Conservation (phyloP, 208 protist genomes). For the Willaertia magna region DNA sequence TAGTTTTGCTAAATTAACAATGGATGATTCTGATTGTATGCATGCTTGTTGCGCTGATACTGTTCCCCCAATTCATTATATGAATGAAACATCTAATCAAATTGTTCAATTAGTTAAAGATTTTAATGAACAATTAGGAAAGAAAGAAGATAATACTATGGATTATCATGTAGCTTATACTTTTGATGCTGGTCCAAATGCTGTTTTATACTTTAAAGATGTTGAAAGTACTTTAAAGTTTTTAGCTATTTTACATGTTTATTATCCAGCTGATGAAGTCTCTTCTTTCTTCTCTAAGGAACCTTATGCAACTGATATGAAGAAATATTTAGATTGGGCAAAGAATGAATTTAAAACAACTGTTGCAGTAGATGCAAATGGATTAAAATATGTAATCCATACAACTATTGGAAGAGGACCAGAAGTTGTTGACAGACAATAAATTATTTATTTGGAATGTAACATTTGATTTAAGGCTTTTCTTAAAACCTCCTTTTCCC, state of each 20-base stretch:
- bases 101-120: conserved; percentile 81
- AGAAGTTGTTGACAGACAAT: neutral
- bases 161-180: conserved; percentile 89
- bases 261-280: conserved; percentile 53
- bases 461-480: neutral
- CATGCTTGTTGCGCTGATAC: conserved; percentile 93
- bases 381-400: conserved; percentile 27
- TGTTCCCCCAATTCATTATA: conserved; percentile 91
- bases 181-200: conserved; percentile 98
- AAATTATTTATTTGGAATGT: neutral
- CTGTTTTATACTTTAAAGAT: conserved; percentile 82
- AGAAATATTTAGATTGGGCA: neutral
- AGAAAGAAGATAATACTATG: too few relatives aligned
- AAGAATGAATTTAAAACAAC: neutral
- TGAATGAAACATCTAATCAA: conserved; percentile 86
- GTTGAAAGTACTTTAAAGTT: conserved; percentile 61
- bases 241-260: conserved; percentile 56
- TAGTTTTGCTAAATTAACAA: conserved; percentile 73
- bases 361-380: neutral
- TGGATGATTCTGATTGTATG: conserved; percentile 91
- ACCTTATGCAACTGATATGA: neutral
- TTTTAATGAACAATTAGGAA: conserved; percentile 66
- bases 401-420: conserved; percentile 30
- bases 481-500: neutral
- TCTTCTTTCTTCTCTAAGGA: neutral